A percentile compares a stretch with the other conserved stretches of the same genome.
These are phyloP conservation scores for Nannochloris sp. DNA, from an alignment of 139 green algal species.

Conservation along the genomic window DNA sequence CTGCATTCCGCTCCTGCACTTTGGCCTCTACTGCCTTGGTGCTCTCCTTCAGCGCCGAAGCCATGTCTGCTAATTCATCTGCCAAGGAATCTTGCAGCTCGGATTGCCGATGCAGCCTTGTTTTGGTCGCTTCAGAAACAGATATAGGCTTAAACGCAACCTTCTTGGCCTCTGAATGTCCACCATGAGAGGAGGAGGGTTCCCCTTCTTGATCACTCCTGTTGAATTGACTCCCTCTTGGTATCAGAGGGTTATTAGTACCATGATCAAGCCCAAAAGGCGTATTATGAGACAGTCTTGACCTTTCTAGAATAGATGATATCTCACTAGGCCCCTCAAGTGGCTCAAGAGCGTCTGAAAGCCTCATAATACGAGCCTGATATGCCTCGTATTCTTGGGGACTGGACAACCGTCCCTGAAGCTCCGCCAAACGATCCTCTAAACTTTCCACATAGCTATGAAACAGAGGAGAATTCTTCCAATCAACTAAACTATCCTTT, in stretches of 20 bases:
- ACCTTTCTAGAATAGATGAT: too few relatives aligned
- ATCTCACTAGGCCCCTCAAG: too few relatives aligned
- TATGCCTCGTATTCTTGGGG: too few relatives aligned
- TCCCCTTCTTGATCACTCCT: not conserved
- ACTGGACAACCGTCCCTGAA: too few relatives aligned
- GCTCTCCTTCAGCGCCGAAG: conserved; percentile 31
- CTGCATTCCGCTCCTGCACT: conserved; percentile 15
- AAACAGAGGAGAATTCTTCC: conserved; percentile 31
- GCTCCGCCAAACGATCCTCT: too few relatives aligned
- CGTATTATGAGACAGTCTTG: too few relatives aligned
- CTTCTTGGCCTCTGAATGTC: not conserved
- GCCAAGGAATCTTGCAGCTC: conserved; percentile 32
- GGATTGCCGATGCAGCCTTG: not conserved
- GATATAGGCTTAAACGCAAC: not conserved
- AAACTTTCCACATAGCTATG: conserved; percentile 27
- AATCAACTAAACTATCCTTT: conserved; percentile 23
- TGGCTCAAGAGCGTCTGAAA: too few relatives aligned
- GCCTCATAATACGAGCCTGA: too few relatives aligned
- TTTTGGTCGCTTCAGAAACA: not conserved
- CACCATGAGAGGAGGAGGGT: too few relatives aligned
- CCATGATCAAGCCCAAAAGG: too few relatives aligned
- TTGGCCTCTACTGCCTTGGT: conserved; percentile 29
- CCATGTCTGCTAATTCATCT: conserved; percentile 40
- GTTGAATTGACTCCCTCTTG: too few relatives aligned
- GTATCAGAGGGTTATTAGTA: too few relatives aligned